These are phyloP conservation scores for Suhomyces bokatorum DNA, from an alignment of 1,139 yeast genomes.

Conservation along the genomic window DNA sequence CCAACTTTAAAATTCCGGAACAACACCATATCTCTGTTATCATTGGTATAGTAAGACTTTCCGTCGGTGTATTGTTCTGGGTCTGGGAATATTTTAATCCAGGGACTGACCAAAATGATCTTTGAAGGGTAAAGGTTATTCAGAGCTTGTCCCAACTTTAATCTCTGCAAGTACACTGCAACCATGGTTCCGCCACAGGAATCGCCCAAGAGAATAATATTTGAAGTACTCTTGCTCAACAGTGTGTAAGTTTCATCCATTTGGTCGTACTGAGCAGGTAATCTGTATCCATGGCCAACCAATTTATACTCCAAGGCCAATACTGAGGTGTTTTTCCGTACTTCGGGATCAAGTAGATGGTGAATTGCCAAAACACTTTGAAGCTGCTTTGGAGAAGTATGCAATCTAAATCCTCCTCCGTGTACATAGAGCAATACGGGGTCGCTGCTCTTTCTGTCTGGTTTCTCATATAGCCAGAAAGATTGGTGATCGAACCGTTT, in stretches of 20 bases:
- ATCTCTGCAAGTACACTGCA: conserved; percentile 29
- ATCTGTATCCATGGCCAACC: conserved; percentile 30
- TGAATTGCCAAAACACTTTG: conserved; percentile 34
- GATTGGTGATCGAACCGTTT: conserved; percentile 33
- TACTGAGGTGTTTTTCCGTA: conserved; percentile 29
- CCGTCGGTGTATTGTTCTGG: conserved; percentile 25
- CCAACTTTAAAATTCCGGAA: conserved; percentile 36
- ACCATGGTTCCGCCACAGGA: conserved; percentile 47
- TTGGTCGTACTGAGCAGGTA: conserved; percentile 41
- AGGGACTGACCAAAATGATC: conserved; percentile 40
- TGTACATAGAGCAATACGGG: conserved; percentile 43
- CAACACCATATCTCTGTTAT: conserved; percentile 33
- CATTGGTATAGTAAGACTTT: conserved; percentile 36
- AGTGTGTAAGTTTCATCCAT: conserved; percentile 32
- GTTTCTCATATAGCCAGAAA: conserved; percentile 39
- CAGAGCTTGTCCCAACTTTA: conserved; percentile 17
- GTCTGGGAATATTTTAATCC: conserved; percentile 32
- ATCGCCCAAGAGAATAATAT: conserved; percentile 40
- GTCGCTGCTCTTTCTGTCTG: conserved; percentile 27
- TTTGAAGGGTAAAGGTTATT: conserved; percentile 30
- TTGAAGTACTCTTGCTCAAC: conserved; percentile 32
- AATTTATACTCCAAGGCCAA: conserved; percentile 42
- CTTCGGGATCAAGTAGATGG: conserved; percentile 29
- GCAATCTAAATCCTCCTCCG: conserved; percentile 47
- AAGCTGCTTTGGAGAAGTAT: conserved; percentile 37